Evolutionary conservation across 352 stramenopile species (phyloP), one percentile per base, ranked within the genome.

Genomic region (Phytopythium vexans): DNA sequence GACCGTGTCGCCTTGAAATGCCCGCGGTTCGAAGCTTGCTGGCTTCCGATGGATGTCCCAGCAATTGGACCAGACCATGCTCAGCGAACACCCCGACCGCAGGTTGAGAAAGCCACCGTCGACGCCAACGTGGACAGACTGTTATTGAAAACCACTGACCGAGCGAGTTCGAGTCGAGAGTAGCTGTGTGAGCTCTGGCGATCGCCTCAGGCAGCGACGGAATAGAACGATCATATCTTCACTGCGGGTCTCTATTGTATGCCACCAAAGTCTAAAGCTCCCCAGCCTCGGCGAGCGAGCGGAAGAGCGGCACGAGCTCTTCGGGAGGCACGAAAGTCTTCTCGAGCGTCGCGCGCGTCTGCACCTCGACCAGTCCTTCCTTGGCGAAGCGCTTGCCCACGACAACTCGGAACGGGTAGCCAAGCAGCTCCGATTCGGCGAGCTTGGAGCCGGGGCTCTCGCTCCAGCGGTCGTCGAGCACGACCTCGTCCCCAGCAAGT

Each of bases 391-490:
- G 74, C 56, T 89, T 94, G 56, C 87, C 87, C 14, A 96, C 71
- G 4, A 95, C 82, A 10, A 95, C 68, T 35, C 84, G 82, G 62
- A 81, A 92, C n/a, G 87, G 87, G 49, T 88, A 92, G 1, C 87
- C 87, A 8, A 94, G 66, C 36, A 96, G 82, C 66, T 96, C 86
- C 2, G 85, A 88, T 51, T 96, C 87, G 15, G 79, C 81, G 31
- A 96, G 62, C 58, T 92, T 94, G 0, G 72, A 83, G 8, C 87
- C 87, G 0, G 85, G 76, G 35, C 82, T 88, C 46, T 94, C 85
- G 48, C 71, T 68, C 81, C 79, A 93, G 27, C 87, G 80, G 49
- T 96, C 87, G 45, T 96, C 85, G 21, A 95, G 70, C 42, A 96
- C 43, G 14, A 95, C 82, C 41, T 95, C 82, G 31, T 82, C 73